Evolutionary conservation across 2,329 filamentous ascomycete species (phyloP), one percentile per base, ranked within the genome.

Genomic region (Epichloe glyceriae): DNA sequence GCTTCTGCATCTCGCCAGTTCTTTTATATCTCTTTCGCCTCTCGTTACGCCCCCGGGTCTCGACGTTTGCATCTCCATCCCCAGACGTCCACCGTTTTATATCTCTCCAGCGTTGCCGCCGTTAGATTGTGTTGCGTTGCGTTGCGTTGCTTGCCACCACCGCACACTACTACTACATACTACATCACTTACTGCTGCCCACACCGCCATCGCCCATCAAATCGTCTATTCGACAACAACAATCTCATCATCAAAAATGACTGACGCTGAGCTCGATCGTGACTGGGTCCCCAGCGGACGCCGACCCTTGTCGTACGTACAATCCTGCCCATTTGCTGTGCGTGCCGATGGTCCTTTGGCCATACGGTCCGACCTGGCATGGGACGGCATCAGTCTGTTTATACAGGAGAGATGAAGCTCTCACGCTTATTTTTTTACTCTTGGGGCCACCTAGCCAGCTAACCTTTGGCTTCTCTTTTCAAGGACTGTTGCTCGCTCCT

Each of bases 401-500:
- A 17, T 22, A 34, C 11, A 47, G 11, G 14, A n/a, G 34, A n/a
- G 7, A 37, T 40, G 46, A 40, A 47, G 20, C 20, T 38, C 15
- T 8, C 12, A 30, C 35, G 2, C 19, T 22, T 8, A 22, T 12
- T 34, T 7, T n/a, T 42, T 22, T 8, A 22, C n/a, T 34, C 12
- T n/a, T 42, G 39, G 5, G 22, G 15, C 3, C 14, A 20, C 5
- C 3, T 33, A 19, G 22, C 22, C 19, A 20, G 43, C 52, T 54
- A 39, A 50, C 46, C 14, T 20, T 49, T 15, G 37, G 8, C 45
- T 46, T 17, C 15, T 10, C 19, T 10, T 6, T n/a, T 55, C 45
- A 68, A 95, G 90, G 56, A 93, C 87, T 54, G 82, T 95, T 68
- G 90, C 89, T 50, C 85, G 82, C 60, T 88, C 85, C 64, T 95